Evolutionary conservation across 495 filamentous ascomycete species (phyloP).

Genomic region (Annulohypoxylon maeteangense): DNA sequence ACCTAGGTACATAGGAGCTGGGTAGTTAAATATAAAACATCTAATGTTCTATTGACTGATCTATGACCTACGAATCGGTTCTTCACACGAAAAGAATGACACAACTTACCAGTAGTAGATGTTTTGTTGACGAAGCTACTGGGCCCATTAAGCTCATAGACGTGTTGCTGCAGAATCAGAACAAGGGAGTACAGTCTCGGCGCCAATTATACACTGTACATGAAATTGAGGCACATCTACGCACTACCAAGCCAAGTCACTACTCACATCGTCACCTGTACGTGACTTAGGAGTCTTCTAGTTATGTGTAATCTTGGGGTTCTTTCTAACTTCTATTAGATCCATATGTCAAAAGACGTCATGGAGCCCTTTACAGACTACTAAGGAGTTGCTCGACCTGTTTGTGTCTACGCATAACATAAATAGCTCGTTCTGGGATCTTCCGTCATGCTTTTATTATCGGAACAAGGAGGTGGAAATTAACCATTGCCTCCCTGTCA

Average conservation of each 20-base stretch:
- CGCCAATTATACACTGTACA: slow-evolving; percentile 24
- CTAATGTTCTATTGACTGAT: not conserved
- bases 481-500: slow-evolving; percentile 50
- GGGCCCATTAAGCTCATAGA: slow-evolving; percentile 45
- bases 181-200: not conserved
- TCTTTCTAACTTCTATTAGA: slow-evolving; percentile 38
- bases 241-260: slow-evolving; percentile 2
- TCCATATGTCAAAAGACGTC: slow-evolving; percentile 58
- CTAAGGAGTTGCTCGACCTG: slow-evolving; percentile 46
- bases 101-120: slow-evolving; percentile 29
- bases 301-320: not conserved
- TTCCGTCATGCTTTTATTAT: slow-evolving; percentile 54
- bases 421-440: slow-evolving; percentile 49
- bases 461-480: slow-evolving; percentile 53
- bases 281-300: slow-evolving; percentile 10
- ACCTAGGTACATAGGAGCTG: no score
- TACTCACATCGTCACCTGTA: slow-evolving; percentile 49
- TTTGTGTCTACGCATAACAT: slow-evolving; percentile 46
- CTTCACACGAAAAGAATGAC: slow-evolving; percentile 22
- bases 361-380: slow-evolving; percentile 55
- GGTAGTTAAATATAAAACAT: slow-evolving; percentile 1
- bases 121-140: slow-evolving; percentile 39
- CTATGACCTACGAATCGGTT: not conserved
- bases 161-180: slow-evolving; percentile 24
- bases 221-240: slow-evolving; percentile 28